Base-by-base conservation (phyloP, 2,329 filamentous ascomycete species). In the Ophiocordyceps robertsii region DNA sequence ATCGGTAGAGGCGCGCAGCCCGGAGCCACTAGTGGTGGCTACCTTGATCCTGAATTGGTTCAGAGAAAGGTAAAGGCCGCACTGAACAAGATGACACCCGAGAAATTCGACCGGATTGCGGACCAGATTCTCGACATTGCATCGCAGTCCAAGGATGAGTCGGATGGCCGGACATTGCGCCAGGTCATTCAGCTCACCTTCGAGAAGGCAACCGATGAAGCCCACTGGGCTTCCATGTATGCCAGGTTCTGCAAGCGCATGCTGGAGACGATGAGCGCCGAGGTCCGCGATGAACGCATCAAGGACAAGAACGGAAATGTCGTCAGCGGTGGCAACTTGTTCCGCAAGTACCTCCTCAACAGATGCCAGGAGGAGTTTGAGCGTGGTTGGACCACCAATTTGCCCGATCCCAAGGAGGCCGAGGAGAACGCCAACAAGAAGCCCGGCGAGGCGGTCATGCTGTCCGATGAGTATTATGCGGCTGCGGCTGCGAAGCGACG, bases 41-140 rank as follows among this genome's bases (percentile, higher is more conserved):
- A 85, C 54, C 76, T 96, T 67, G 79, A 93, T 50, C 90, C 92
- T 21, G 86, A 90, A 54, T 79, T 92, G 71, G 92, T 98, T 45
- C 92, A 98, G 69, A 82, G 90, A 53, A 98, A 98, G 80, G 92
- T 98, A 61, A 98, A 98, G 80, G 84, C 88, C 49, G 85, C 85
- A 47, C 72, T 98, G 56, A 98, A 98, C 80, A 98, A 98, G 82
- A 96, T 98, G 92, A 96, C 92, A 0, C 92, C 92, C 0, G 92
- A 98, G 68, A 98, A 96, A 60, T 98, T 98, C 56, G 89, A 95
- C 60, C 88, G 82, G 68, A 95, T 98, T 52, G 79, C 92, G 7
- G 84, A 89, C 48, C 88, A 95, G 62, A 95, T 98, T 48, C 75
- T 98, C 29, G 73, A 80, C 42, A 98, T 98, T 60, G 88, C 90